Evolutionary conservation across 768 basidiomycete genomes (phyloP), one percentile per base, ranked within the genome.

Genomic region (Boletus pseudopeckii): DNA sequence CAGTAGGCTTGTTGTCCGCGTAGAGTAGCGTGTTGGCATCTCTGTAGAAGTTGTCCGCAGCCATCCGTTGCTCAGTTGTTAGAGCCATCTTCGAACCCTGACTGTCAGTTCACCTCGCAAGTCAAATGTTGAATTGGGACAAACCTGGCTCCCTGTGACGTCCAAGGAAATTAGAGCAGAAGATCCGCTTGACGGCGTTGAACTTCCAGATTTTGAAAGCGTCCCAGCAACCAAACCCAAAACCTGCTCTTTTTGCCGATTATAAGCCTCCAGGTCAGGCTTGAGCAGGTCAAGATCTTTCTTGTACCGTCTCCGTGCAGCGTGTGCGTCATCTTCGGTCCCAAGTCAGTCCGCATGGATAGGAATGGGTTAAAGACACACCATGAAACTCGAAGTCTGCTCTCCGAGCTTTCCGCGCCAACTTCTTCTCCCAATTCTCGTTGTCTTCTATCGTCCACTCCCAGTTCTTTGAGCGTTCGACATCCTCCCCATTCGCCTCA

Each of bases 401-500:
- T 70, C 91, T 79, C 69, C 92, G 78, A 58, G 81, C 82, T 72
- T 94, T 98, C 63, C 86, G 74, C 24, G 84, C 86, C 60, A 82
- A 70, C 69, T 94, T 92, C 45, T 67, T 67, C 41, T 65, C 64
- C 64, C 64, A 65, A 18, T 67, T 67, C 33, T 67, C 64, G 15
- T 67, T 67, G 32, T 65, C 64, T n/a, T 65, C 64, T 49, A 65
- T 65, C 14, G 64, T 65, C 64, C 64, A 65, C n/a, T 97, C 94
- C 97, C 97, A 99, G 52, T 84, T 78, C 56, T 98, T 98, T 92
- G 53, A 97, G 84, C 26, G 90, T 90, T 76, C 90, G 94, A 92
- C 76, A 66, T 98, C 95, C 68, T 93, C 92, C n/a, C 94, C 96
- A 0, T 81, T 77, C 48, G 92, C 94, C 70, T 91, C 89, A 2